phyloP scores from a whole-genome alignment of 768 basidiomycete species.

The Hericium coralloides region DNA sequence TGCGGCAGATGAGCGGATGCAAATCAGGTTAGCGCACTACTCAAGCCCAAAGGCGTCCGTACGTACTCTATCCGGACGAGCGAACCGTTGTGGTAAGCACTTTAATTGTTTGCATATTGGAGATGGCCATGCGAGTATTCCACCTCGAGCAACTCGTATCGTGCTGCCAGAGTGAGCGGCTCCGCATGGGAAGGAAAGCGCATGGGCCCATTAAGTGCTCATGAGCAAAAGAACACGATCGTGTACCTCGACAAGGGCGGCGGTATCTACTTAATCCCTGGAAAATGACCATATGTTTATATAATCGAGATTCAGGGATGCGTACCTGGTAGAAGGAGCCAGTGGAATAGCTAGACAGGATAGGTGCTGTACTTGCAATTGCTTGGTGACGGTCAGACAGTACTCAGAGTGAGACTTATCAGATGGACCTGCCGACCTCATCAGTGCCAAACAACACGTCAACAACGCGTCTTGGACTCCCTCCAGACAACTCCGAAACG shows the following conservation, averaged over 20 bases:
- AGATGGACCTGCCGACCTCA: no score
- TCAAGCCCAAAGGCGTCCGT: neutral
- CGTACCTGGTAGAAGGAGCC: constrained; percentile 15
- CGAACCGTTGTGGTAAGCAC: constrained; percentile 83
- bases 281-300: neutral
- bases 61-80: constrained; percentile 97
- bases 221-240: neutral
- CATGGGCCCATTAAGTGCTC: no score
- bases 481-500: no score
- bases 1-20: neutral
- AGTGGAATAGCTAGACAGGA: constrained; percentile 11
- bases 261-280: constrained; percentile 8
- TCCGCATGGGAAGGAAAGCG: constrained; percentile 31
- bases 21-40: neutral
- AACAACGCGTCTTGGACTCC: no score
- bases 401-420: no score
- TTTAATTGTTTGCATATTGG: constrained; percentile 98
- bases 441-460: no score
- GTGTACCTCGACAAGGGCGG: neutral
- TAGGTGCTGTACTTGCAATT: neutral
- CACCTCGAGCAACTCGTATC: constrained; percentile 98
- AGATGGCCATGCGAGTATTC: constrained; percentile 96
- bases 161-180: constrained; percentile 97
- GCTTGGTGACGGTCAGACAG: no score
- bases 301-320: no score